Conservation (phyloP, 805 yeast genomes). For the Tetrapisispora arboricola region DNA sequence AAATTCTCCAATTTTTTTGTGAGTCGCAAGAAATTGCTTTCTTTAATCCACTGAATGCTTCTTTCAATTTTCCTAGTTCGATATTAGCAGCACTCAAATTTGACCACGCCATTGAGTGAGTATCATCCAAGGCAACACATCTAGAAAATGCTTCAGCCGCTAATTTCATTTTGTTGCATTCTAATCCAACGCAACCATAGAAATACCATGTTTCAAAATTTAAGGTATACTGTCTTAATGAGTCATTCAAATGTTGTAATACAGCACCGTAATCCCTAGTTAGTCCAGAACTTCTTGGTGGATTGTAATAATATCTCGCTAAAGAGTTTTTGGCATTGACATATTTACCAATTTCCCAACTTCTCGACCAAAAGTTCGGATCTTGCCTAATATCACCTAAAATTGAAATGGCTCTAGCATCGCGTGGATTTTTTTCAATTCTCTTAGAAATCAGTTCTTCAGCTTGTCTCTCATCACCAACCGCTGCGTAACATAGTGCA, state of each 20-base stretch:
- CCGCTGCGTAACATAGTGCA: constrained; percentile 84
- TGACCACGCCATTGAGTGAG: constrained; percentile 80
- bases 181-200: constrained; percentile 85
- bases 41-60: constrained; percentile 77
- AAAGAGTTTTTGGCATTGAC: constrained; percentile 79
- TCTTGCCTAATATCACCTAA: constrained; percentile 78
- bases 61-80: constrained; percentile 51
- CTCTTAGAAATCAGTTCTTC: constrained; percentile 45
- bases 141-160: constrained; percentile 91
- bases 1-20: constrained; percentile 75
- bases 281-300: constrained; percentile 46
- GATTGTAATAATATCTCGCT: constrained; percentile 59
- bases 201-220: constrained; percentile 79
- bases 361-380: constrained; percentile 66
- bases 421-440: constrained; percentile 49
- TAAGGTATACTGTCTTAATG: constrained; percentile 62
- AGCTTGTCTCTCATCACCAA: constrained; percentile 64
- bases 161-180: constrained; percentile 52
- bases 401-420: constrained; percentile 74
- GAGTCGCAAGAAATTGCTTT: constrained; percentile 67
- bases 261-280: constrained; percentile 43
- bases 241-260: constrained; percentile 61
- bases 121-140: constrained; percentile 77
- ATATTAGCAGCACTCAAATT: constrained; percentile 77
- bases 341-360: constrained; percentile 81